Evolutionary conservation across 1,284 basidiomycete species (phyloP).

Genomic region (Coniferiporia sulphurascens): DNA sequence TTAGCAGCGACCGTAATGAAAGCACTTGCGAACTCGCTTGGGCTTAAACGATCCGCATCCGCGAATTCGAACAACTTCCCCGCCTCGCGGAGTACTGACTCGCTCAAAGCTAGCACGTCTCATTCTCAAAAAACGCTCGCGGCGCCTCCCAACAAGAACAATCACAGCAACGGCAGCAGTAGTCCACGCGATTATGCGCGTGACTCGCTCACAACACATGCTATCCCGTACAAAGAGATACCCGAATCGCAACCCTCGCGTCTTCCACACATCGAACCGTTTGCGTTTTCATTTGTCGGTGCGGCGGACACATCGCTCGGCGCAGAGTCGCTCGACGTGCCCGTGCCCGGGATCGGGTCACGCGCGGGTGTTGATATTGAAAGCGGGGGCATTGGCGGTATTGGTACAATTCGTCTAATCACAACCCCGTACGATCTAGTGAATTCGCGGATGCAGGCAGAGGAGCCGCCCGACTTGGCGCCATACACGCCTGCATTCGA

Average conservation of each 20-base stretch:
- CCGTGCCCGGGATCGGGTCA: slow-evolving; percentile 15
- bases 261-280: slow-evolving; percentile 41
- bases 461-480: slow-evolving; percentile 53
- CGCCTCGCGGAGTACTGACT: slow-evolving; percentile 1
- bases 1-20: slow-evolving; percentile 49
- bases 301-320: slow-evolving; percentile 23
- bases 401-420: slow-evolving; percentile 14
- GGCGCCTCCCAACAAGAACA: neutral
- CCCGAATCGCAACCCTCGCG: slow-evolving; percentile 36
- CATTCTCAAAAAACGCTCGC: slow-evolving; percentile 7
- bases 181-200: slow-evolving; percentile 14
- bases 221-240: slow-evolving; percentile 49
- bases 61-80: slow-evolving; percentile 26
- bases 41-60: slow-evolving; percentile 48
- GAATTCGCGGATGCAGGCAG: neutral
- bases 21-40: slow-evolving; percentile 63
- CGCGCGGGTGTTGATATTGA: slow-evolving; percentile 8
- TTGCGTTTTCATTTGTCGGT: slow-evolving; percentile 40
- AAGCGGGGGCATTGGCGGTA: neutral
- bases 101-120: neutral
- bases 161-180: slow-evolving; percentile 19
- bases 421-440: slow-evolving; percentile 1
- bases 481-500: slow-evolving; percentile 64
- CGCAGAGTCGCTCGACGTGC: slow-evolving; percentile 9
- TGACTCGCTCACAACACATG: slow-evolving; percentile 42